Base-by-base conservation (phyloP, 129 eudicot species). In the Escallonia rubra region DNA sequence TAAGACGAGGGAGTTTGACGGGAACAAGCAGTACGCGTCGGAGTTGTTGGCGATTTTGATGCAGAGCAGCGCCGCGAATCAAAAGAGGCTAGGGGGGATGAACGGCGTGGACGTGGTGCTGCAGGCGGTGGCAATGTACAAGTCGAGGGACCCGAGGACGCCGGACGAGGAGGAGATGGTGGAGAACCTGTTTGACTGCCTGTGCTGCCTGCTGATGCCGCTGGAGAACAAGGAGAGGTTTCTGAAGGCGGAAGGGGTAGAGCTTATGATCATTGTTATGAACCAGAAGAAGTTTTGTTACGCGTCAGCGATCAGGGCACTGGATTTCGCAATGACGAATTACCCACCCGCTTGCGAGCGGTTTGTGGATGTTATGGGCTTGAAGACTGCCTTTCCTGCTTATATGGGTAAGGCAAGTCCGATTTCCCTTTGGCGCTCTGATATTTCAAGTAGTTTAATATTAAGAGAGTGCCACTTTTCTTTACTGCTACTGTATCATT, bases 321-420 rank as follows among this genome's bases (percentile, higher is more conserved):
- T 94, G 63, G 96, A 94, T 83, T 94, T 94, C 73, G 93, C 99
- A 5, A 66, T 94, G 99, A 94, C 99, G 10, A 94, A 79, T 76
- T 94, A 86, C 78, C 92, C 99, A 12, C 96, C 96, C 7, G 99
- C 99, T 11, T 94, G 99, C 65, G 99, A 94, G 79, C 79, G 99
- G 60, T 94, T 94, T 72, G 86, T 94, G 63, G 99, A 94, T 87
- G 97, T 94, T 72, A 79, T 94, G 93, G 99, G 96, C 57, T 85
- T 94, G 76, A 94, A 89, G 85, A 94, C 99, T 46, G 99, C 96
- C 2, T 94, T 94, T 66, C 96, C 97, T 34, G 96, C 99, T 68
- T 94, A 89, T 76, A 94, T 94, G 99, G 99, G 99, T 89, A 94
- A 94, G 99, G 99, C 90, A 90, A 94, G 97, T 89, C 81, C 52